Evolutionary conservation across 345 rosid species (phyloP), one percentile per base, ranked within the genome.

Genomic region (Sapria himalayana): DNA sequence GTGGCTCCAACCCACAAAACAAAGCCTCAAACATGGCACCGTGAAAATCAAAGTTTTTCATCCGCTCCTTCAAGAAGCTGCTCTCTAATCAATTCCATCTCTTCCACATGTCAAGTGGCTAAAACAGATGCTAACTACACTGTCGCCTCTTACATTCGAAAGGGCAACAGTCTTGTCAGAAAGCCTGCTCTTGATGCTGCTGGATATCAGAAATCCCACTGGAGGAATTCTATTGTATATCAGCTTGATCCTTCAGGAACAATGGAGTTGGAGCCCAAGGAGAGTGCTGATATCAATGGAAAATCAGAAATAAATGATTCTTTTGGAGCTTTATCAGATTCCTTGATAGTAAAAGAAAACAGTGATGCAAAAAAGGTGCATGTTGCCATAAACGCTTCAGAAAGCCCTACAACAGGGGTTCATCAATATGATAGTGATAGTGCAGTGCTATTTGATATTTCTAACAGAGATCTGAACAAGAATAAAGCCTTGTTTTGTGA

Each of bases 131-230:
- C 64, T 13, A 56, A 54, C 49, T 32, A 37, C 39, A 59, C 49
- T 33, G 36, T 41, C 52, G 64, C 70, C 41, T 62, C 79, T 33
- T 89, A 89, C 34, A 51, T 89, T 52, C 84, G 95, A 36, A 89
- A 89, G 65, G 93, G 95, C 41, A 89, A 77, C 61, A 82, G 93
- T 59, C 85, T 89, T 62, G 85, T 82, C 40, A 73, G 95, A 54
- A 71, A 77, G 49, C 60, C 85, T 23, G 46, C 47, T 3, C 35
- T 57, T 33, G 68, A 37, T 34, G 53, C 74, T 50, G 45, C 55
- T 48, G 65, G 45, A 52, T 55, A 65, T 44, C 64, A 46, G 39
- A 51, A 52, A 48, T 36, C 66, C 37, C 59, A 33, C 52, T 60
- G 64, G 45, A 49, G 44, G 24, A 54, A 58, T 59, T 58, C 73